Percentiles rank a stretch among this genome's conserved stretches.
Evolutionary conservation across 306 rosid genomes (phyloP).

Genomic region (Ormosia semicastrata): DNA sequence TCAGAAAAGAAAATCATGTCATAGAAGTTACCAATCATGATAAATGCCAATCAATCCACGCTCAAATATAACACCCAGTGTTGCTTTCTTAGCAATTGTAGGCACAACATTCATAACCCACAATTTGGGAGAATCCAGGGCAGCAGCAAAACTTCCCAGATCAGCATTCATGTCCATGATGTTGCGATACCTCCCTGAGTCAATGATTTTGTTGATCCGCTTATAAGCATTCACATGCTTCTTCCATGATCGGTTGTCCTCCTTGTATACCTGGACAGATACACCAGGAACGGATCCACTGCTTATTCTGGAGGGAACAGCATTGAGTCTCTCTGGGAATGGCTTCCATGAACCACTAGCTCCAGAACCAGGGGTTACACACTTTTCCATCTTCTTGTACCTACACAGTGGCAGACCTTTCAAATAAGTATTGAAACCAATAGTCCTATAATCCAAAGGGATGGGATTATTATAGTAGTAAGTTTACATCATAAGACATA

Average conservation of each 20-base stretch:
- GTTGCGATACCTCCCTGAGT: slow-evolving; percentile 68
- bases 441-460: slow-evolving; percentile 1
- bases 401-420: slow-evolving; percentile 37
- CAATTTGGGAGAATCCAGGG: slow-evolving; percentile 67
- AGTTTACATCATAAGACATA: not conserved
- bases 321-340: slow-evolving; percentile 68
- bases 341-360: slow-evolving; percentile 54
- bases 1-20: not conserved
- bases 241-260: slow-evolving; percentile 65
- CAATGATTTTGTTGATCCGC: slow-evolving; percentile 61
- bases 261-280: slow-evolving; percentile 46
- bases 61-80: slow-evolving; percentile 65
- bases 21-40: slow-evolving; percentile 66
- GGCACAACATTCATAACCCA: slow-evolving; percentile 95
- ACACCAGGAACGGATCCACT: slow-evolving; percentile 56
- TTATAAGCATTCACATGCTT: slow-evolving; percentile 80
- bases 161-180: slow-evolving; percentile 92
- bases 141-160: slow-evolving; percentile 88
- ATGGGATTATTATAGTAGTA: not conserved
- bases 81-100: slow-evolving; percentile 66
- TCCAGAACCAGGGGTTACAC: slow-evolving; percentile 48
- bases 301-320: slow-evolving; percentile 57
- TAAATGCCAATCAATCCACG: slow-evolving; percentile 82
- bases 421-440: slow-evolving; percentile 15
- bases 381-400: slow-evolving; percentile 74